Evolutionary conservation across 1,284 basidiomycete genomes (phyloP).

Genomic region (Cerrena zonata): DNA sequence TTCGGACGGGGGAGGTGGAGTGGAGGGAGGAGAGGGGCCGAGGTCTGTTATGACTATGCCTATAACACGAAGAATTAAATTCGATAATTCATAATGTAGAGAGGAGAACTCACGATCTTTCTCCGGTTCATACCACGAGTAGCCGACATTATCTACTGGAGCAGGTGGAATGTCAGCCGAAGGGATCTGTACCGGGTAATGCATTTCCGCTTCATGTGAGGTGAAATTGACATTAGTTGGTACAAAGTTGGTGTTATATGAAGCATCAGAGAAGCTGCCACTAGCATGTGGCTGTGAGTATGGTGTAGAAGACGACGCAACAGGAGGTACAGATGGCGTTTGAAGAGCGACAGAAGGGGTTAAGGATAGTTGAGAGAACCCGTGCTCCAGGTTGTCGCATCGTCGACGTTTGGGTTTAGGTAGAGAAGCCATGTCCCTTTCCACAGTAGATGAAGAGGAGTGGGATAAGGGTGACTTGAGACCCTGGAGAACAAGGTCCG

Average conservation of each 20-base stretch:
- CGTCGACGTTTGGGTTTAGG: constrained; percentile 43
- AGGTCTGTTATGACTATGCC: constrained; percentile 62
- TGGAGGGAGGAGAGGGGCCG: constrained; percentile 38
- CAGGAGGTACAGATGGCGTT: not conserved
- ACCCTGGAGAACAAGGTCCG: constrained; percentile 15
- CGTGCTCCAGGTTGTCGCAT: constrained; percentile 48
- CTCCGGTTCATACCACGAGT: constrained; percentile 65
- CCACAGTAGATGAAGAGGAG: not conserved
- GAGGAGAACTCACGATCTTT: constrained; percentile 50
- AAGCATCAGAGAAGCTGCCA: not conserved
- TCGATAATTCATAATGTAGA: not conserved
- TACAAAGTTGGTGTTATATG: not conserved
- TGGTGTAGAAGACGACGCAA: not conserved
- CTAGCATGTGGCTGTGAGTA: not conserved
- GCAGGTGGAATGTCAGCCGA: not conserved
- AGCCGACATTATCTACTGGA: constrained; percentile 15
- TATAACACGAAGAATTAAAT: constrained; percentile 19
- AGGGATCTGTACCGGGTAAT: not conserved
- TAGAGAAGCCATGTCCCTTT: not conserved
- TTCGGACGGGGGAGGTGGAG: not conserved
- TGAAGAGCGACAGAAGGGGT: constrained; percentile 11
- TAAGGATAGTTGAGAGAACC: constrained; percentile 50
- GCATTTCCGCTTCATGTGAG: not conserved
- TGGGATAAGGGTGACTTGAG: constrained; percentile 4
- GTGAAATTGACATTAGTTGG: not conserved